Evolutionary conservation across 805 yeast species (phyloP).

Genomic region (Yarrowia porcina): DNA sequence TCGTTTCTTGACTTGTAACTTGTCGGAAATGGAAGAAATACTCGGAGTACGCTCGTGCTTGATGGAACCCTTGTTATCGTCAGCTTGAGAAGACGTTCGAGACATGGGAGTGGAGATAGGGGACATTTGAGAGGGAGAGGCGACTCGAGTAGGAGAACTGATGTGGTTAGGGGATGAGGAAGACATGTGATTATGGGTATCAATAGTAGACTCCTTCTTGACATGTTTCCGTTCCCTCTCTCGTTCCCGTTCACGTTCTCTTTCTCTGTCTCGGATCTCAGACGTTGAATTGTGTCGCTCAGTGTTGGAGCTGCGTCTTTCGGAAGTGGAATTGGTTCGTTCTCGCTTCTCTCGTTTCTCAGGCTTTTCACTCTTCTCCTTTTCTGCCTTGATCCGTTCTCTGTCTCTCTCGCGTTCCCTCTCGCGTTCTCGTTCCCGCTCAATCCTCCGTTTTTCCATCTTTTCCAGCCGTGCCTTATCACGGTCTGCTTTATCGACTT

Average conservation of each 20-base stretch:
- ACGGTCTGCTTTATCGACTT: neutral
- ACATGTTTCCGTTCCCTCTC: slow-evolving; percentile 27
- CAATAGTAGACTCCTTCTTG: neutral
- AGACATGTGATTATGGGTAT: neutral
- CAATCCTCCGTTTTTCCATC: slow-evolving; percentile 11
- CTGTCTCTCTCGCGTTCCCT: slow-evolving; percentile 9
- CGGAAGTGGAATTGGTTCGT: neutral
- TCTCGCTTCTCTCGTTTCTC: slow-evolving; percentile 3
- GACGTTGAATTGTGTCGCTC: neutral
- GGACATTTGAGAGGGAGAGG: neutral
- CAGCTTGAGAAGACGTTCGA: slow-evolving; percentile 12
- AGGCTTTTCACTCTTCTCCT: neutral
- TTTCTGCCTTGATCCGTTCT: neutral
- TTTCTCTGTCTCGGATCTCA: neutral
- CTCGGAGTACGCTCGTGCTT: slow-evolving; percentile 20
- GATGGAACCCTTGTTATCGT: slow-evolving; percentile 1
- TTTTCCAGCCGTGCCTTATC: neutral
- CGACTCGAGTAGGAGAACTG: neutral
- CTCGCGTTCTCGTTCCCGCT: slow-evolving; percentile 26
- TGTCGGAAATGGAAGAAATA: slow-evolving; percentile 10
- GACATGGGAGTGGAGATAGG: slow-evolving; percentile 19
- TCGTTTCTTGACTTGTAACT: neutral
- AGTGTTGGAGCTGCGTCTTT: neutral
- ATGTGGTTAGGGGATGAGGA: slow-evolving; percentile 17
- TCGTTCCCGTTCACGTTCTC: slow-evolving; percentile 22